Conservation (phyloP, 1,284 basidiomycete genomes). For the Ustilago trichophora region DNA sequence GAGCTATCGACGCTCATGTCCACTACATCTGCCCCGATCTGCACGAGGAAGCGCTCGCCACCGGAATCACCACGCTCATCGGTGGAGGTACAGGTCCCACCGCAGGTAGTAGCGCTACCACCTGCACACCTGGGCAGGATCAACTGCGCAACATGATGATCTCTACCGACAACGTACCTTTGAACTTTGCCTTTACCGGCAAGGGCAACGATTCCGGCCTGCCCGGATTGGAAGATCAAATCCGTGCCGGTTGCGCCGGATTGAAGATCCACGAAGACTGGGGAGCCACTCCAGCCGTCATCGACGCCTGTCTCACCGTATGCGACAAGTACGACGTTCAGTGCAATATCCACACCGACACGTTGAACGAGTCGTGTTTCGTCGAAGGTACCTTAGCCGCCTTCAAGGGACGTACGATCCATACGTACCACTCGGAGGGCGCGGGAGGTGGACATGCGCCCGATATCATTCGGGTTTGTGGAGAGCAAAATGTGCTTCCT, state of each 20-base stretch:
- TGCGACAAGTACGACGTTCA: slow-evolving; percentile 95
- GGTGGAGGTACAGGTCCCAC: slow-evolving; percentile 83
- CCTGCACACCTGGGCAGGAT: slow-evolving; percentile 78
- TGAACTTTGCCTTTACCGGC: slow-evolving; percentile 87
- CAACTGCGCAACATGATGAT: slow-evolving; percentile 61
- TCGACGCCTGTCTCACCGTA: slow-evolving; percentile 79
- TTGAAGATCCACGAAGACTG: slow-evolving; percentile 98
- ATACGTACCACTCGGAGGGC: slow-evolving; percentile 72
- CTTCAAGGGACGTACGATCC: slow-evolving; percentile 89
- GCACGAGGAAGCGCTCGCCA: slow-evolving; percentile 71
- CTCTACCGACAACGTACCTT: slow-evolving; percentile 84
- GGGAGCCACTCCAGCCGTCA: slow-evolving; percentile 89
- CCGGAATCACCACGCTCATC: slow-evolving; percentile 68
- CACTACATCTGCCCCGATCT: slow-evolving; percentile 91
- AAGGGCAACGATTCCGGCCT: slow-evolving; percentile 86
- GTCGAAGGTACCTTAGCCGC: slow-evolving; percentile 93
- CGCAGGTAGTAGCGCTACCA: slow-evolving; percentile 89
- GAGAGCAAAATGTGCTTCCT: slow-evolving; percentile 88
- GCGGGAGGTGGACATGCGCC: slow-evolving; percentile 88
- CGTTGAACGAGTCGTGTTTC: slow-evolving; percentile 74
- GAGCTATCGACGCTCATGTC: slow-evolving; percentile 85
- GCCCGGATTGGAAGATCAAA: slow-evolving; percentile 78
- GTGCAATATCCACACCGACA: slow-evolving; percentile 98
- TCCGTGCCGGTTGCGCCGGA: slow-evolving; percentile 86
- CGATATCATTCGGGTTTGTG: slow-evolving; percentile 96